A percentile compares a stretch with the other conserved stretches of the same genome.
Evolutionary conservation across 2,329 filamentous ascomycete species (phyloP).

Genomic region (Diaporthe vaccinii): DNA sequence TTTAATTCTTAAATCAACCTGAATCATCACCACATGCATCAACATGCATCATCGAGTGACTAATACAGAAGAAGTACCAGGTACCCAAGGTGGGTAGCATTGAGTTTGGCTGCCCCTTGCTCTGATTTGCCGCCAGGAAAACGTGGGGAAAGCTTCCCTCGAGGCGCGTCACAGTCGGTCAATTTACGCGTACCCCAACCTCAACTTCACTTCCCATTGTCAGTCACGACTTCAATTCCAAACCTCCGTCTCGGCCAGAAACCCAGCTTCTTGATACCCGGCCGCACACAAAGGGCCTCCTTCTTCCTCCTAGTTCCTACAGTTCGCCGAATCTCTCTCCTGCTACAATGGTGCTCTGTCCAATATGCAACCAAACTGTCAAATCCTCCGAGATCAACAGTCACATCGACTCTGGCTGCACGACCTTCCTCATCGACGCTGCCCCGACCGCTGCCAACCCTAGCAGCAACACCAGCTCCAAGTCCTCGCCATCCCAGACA

Average conservation of each 20-base stretch:
- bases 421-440: slow-evolving; percentile 73
- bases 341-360: slow-evolving; percentile 75
- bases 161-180: slow-evolving; percentile 21
- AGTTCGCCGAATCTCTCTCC: neutral
- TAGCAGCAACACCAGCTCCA: slow-evolving; percentile 48
- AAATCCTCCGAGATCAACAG: slow-evolving; percentile 83
- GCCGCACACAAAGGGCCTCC: neutral
- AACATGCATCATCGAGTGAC: neutral
- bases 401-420: slow-evolving; percentile 90
- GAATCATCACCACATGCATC: neutral
- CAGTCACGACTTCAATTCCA: neutral
- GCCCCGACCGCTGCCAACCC: slow-evolving; percentile 47
- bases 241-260: neutral
- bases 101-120: neutral
- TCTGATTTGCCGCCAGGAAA: neutral
- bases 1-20: slow-evolving; percentile 14
- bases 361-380: slow-evolving; percentile 83
- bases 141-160: neutral
- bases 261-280: neutral
- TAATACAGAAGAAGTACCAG: neutral
- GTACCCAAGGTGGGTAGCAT: neutral
- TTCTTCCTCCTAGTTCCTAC: neutral
- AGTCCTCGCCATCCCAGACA: slow-evolving; percentile 3
- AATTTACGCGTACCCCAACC: slow-evolving; percentile 16
- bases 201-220: neutral